A percentile compares a stretch with the other conserved stretches of the same genome.
phyloP scores from a whole-genome alignment of 306 rosid genomes.

The Rosa chinensis region DNA sequence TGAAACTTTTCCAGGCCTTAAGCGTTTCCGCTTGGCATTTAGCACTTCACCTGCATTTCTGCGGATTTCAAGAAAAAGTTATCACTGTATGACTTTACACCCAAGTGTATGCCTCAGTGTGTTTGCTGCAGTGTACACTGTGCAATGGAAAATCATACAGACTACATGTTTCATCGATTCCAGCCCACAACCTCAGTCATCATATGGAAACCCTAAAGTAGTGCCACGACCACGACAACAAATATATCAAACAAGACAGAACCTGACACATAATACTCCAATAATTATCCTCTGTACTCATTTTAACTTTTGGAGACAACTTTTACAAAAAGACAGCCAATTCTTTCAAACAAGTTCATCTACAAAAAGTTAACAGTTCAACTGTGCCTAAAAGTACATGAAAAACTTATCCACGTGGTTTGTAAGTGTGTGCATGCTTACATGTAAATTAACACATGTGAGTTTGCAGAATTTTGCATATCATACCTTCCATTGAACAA shows the following conservation, averaged over 20 bases:
- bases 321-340: not conserved
- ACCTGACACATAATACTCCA: not conserved
- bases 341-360: not conserved
- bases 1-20: constrained; percentile 83
- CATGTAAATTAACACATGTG: not conserved
- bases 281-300: not conserved
- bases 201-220: not conserved
- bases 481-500: constrained; percentile 78
- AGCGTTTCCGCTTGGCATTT: constrained; percentile 52
- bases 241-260: constrained; percentile 11
- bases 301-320: not conserved
- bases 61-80: constrained; percentile 30
- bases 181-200: constrained; percentile 5
- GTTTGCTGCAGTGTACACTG: not conserved
- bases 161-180: constrained; percentile 3
- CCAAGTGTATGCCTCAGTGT: not conserved
- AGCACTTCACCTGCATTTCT: constrained; percentile 59
- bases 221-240: not conserved
- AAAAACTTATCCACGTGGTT: not conserved
- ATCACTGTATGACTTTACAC: constrained; percentile 19
- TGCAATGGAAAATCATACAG: not conserved
- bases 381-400: not conserved
- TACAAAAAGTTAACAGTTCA: not conserved
- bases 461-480: not conserved
- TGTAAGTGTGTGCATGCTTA: not conserved